Conservation (phyloP, 2,329 filamentous ascomycete genomes). For the Dothideomycetes sp. region DNA sequence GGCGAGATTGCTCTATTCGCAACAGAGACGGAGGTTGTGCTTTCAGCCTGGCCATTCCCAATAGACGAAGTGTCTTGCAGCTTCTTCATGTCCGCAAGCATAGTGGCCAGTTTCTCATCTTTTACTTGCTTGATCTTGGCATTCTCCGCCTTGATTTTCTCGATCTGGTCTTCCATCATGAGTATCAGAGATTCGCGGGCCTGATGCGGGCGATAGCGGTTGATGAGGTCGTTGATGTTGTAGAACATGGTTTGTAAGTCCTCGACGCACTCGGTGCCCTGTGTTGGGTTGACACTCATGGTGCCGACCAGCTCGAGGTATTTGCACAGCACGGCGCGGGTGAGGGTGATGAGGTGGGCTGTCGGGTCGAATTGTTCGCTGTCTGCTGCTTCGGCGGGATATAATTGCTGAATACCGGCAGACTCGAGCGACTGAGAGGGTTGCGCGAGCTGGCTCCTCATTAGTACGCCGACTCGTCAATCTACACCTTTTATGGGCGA, state of each 20-base stretch:
- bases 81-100: constrained; percentile 22
- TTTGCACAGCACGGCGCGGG: constrained; percentile 77
- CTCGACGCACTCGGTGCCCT: constrained; percentile 60
- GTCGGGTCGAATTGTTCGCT: constrained; percentile 30
- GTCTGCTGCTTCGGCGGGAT: constrained; percentile 25
- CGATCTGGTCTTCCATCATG: constrained; percentile 77
- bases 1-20: background rate
- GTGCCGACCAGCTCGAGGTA: constrained; percentile 76
- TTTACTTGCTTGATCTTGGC: constrained; percentile 54
- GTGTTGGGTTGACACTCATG: constrained; percentile 50
- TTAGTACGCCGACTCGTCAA: no score
- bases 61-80: background rate
- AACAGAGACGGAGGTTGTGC: no score
- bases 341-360: constrained; percentile 55
- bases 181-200: constrained; percentile 77
- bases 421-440: constrained; percentile 57
- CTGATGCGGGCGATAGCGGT: constrained; percentile 89
- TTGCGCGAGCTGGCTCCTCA: constrained; percentile 36
- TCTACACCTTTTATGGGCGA: no score
- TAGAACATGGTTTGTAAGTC: constrained; percentile 75
- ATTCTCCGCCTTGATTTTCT: constrained; percentile 62
- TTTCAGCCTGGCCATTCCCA: no score
- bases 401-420: constrained; percentile 61
- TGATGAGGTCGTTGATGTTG: constrained; percentile 88
- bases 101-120: constrained; percentile 60